Base-by-base conservation (phyloP, 2,329 filamentous ascomycete genomes). In the Pseudohalonectria lignicola region DNA sequence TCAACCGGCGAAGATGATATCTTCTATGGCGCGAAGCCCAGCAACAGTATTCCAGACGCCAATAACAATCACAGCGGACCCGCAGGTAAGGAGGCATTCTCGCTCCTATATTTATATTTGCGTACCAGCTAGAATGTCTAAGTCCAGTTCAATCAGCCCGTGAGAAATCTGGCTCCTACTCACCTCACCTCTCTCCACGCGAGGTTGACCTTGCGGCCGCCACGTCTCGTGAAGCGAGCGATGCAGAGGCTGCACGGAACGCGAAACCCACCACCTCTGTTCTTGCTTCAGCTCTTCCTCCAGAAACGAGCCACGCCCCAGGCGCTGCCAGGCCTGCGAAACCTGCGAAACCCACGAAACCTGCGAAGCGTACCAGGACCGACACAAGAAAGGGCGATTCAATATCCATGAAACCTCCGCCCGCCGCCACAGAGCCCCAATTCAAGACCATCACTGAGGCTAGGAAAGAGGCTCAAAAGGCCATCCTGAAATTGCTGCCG, bases 401-500 rank as follows among this genome's bases (percentile, higher is more conserved):
- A n/a, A n/a, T n/a, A n/a, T n/a, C n/a, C n/a, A n/a, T n/a, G n/a
- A n/a, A n/a, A n/a, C n/a, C n/a, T 18, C 13, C 30, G 8, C 13
- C 16, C 30, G 11, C 30, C 5, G 19, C 8, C 3, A 4, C 26
- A 17, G 29, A 17, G 20, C 23, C 26, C 8, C 34, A 48, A 4
- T 56, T 53, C 36, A 50, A 45, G 30, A 57, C 55, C 1, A 31
- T 64, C 4, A 43, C 55, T 4, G 64, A 69, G 37, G 67, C 62
- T 23, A 71, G 64, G 39, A 74, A 71, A 44, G 66, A 73, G 45
- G 83, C 83, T 0, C 73, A 78, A 50, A 72, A 74, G 18, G 79
- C 82, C 4, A 76, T 88, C 29, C 56, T 85, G 21, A 69, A 74
- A 28, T 61, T 88, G 3, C 70, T 66, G 61, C 66, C 69, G 2